Conservation (phyloP, 768 basidiomycete species). For the Boletellus ananas region DNA sequence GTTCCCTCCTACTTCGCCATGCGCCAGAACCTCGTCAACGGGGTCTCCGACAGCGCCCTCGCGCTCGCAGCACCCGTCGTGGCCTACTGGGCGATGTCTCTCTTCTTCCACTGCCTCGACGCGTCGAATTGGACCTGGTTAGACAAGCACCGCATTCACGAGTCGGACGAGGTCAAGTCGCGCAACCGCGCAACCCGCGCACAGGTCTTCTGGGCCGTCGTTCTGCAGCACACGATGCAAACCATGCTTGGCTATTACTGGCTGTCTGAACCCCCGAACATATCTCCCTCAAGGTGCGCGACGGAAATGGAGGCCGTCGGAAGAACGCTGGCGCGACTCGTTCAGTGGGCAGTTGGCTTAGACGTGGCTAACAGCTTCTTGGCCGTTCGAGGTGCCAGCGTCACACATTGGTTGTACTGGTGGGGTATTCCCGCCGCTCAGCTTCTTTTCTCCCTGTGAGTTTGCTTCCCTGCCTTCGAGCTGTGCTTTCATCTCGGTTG, state of each 20-base stretch:
- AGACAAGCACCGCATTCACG: constrained; percentile 84
- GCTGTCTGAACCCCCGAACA: constrained; percentile 45
- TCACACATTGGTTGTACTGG: constrained; percentile 81
- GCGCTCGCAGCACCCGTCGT: constrained; percentile 72
- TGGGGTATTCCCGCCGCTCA: constrained; percentile 81
- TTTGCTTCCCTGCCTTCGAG: constrained; percentile 15
- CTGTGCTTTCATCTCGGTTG: background rate
- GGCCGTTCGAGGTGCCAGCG: constrained; percentile 33
- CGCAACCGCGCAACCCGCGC: constrained; percentile 70
- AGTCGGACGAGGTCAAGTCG: constrained; percentile 70
- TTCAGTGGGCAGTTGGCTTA: constrained; percentile 41
- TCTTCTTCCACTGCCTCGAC: constrained; percentile 82
- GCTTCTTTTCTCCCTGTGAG: constrained; percentile 79
- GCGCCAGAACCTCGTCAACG: constrained; percentile 45
- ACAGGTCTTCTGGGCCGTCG: constrained; percentile 75
- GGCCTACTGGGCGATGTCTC: constrained; percentile 80
- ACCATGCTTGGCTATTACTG: constrained; percentile 69
- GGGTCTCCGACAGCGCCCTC: constrained; percentile 66
- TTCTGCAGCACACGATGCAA: constrained; percentile 85
- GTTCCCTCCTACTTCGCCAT: constrained; percentile 56
- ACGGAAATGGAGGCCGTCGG: constrained; percentile 41
- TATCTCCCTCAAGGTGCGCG: constrained; percentile 37
- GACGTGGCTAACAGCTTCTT: constrained; percentile 36
- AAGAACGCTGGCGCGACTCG: constrained; percentile 37
- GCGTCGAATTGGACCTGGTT: constrained; percentile 71